Percentiles rank a stretch among this genome's conserved stretches.
Evolutionary conservation across 768 basidiomycete species (phyloP).

Genomic region (Pluteus cervinus): DNA sequence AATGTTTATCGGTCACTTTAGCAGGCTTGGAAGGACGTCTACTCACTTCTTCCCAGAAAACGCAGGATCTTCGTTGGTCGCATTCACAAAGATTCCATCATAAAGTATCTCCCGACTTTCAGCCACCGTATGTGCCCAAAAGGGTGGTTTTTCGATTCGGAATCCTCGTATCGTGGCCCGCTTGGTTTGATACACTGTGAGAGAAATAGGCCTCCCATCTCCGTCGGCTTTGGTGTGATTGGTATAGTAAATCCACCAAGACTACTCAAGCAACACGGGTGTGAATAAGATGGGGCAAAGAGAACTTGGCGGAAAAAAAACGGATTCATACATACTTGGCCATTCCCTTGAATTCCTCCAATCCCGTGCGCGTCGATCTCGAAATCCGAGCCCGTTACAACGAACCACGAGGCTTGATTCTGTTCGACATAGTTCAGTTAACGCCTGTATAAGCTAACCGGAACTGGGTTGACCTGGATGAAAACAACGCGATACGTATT

Average conservation of each 20-base stretch:
- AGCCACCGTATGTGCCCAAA: conserved; percentile 55
- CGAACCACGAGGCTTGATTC: conserved; percentile 62
- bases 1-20: no score
- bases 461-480: conserved; percentile 36
- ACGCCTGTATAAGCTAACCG: neutral
- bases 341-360: conserved; percentile 56
- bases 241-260: conserved; percentile 53
- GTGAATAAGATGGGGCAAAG: neutral
- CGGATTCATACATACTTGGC: conserved; percentile 31
- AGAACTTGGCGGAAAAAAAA: neutral
- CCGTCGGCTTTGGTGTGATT: conserved; percentile 42
- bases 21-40: neutral
- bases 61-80: conserved; percentile 46
- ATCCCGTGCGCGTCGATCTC: conserved; percentile 47
- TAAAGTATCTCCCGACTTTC: conserved; percentile 43
- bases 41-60: conserved; percentile 45
- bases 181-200: conserved; percentile 41
- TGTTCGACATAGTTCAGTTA: no score
- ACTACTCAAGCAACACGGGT: conserved; percentile 17
- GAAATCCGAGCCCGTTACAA: conserved; percentile 51
- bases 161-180: conserved; percentile 41
- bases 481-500: conserved; percentile 59
- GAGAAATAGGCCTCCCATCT: conserved; percentile 51
- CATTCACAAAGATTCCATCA: conserved; percentile 54
- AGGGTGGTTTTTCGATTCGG: conserved; percentile 46